Evolutionary conservation across 2,329 filamentous ascomycete genomes (phyloP).

Genomic region (Colletotrichum echinochloae): DNA sequence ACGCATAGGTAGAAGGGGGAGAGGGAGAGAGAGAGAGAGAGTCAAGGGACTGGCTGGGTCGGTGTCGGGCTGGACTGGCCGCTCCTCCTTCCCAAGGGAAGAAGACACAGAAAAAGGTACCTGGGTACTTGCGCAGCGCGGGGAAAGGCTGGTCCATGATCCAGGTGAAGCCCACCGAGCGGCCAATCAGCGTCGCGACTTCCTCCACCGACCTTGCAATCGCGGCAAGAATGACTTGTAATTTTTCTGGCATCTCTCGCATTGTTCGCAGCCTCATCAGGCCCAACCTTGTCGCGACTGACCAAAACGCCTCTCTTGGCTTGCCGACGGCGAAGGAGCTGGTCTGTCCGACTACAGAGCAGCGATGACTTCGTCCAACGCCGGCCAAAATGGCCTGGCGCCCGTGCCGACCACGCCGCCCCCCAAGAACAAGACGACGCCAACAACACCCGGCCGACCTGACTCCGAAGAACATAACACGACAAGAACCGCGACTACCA

Average conservation of each 20-base stretch:
- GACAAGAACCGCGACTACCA: conserved; percentile 6
- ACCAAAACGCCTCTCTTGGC: conserved; percentile 40
- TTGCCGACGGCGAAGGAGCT: conserved; percentile 64
- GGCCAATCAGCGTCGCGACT: conserved; percentile 35
- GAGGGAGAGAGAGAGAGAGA: background rate
- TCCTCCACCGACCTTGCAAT: conserved; percentile 38
- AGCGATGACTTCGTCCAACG: conserved; percentile 73
- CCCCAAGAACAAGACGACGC: conserved; percentile 33
- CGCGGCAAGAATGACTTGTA: conserved; percentile 36
- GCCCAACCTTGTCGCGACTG: conserved; percentile 38
- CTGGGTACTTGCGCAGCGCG: conserved; percentile 35
- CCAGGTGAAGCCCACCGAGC: conserved; percentile 31
- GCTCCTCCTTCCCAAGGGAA: conserved; percentile 9
- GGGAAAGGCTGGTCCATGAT: conserved; percentile 37
- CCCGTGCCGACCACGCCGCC: conserved; percentile 43
- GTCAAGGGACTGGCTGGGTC: background rate
- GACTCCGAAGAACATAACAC: conserved; percentile 38
- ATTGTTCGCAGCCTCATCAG: conserved; percentile 35
- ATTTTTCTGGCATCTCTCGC: conserved; percentile 41
- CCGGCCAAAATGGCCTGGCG: conserved; percentile 51
- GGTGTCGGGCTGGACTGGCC: conserved; percentile 8
- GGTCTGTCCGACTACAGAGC: conserved; percentile 56
- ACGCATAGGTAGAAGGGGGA: background rate
- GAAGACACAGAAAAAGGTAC: conserved; percentile 19
- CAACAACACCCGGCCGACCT: conserved; percentile 13